Evolutionary conservation across 1,284 basidiomycete species (phyloP), one percentile per base, ranked within the genome.

Genomic region (Rhodotorula glutinis): DNA sequence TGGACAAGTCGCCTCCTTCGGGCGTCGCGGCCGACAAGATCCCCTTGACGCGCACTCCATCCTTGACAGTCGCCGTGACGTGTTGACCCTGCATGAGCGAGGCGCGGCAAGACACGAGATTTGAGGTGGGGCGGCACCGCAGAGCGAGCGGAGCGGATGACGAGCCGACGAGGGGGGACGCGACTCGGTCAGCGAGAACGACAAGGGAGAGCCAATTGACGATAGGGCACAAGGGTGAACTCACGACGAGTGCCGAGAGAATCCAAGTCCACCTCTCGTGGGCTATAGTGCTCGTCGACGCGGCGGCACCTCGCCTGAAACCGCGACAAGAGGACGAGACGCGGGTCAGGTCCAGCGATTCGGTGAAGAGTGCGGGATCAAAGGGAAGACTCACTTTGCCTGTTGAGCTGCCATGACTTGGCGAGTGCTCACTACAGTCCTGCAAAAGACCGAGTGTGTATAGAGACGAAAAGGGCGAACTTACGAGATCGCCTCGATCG

Each of bases 41-140:
- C 63, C 88, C 89, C 76, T 89, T 87, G 76, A 85, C 87, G 70
- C 86, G 87, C 71, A 84, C 82, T 47, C 82, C 81, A 14, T 85
- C 83, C 82, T 88, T 89, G 58, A 87, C 87, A 23, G 80, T 78
- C 62, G 90, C 83, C 29, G 87, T 87, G 73, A 75, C 70, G n/a
- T 63, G 56, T 25, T 66, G 64, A 40, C 74, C 74, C 74, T 75
- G 67, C 4, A 23, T 17, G 57, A 23, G 21, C 38, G 57, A 27
- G 13, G 27, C 46, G 46, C 46, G 21, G 13, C 17, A 47, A 38
- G 33, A 11, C 13, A 23, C 17, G 17, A 10, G 19, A 19, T 46
- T 17, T 21, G 23, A 47, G 25, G 51, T 17, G 41, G 51, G n/a
- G 56, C 23, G n/a, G 41, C 23, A 25, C 16, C 25, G n/a, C n/a